Evolutionary conservation across 2,329 filamentous ascomycete genomes (phyloP).

Genomic region (Trichocomaceae sp.): DNA sequence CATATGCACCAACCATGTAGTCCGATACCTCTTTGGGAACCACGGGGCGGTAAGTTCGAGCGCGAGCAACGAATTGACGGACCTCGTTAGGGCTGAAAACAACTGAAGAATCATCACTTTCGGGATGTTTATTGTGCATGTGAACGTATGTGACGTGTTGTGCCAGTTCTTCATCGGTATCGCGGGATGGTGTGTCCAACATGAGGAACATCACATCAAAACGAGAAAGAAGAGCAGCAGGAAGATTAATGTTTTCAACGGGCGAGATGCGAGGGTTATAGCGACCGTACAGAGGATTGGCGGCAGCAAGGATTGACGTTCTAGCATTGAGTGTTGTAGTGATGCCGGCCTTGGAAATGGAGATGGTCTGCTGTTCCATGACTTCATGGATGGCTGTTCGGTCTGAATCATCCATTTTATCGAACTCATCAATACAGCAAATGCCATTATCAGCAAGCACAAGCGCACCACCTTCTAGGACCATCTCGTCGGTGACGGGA

Average conservation of each 20-base stretch:
- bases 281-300: conserved; percentile 93
- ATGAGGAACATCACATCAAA: conserved; percentile 97
- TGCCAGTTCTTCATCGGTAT: conserved; percentile 85
- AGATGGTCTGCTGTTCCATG: conserved; percentile 83
- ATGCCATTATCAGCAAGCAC: conserved; percentile 76
- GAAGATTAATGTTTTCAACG: conserved; percentile 98
- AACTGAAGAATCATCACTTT: conserved; percentile 59
- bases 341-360: conserved; percentile 84
- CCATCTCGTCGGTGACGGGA: conserved; percentile 71
- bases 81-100: conserved; percentile 91
- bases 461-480: conserved; percentile 71
- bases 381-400: conserved; percentile 79
- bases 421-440: conserved; percentile 42
- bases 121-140: conserved; percentile 91
- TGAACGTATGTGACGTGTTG: conserved; percentile 95
- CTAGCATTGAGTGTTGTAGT: conserved; percentile 94
- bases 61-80: conserved; percentile 89
- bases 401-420: conserved; percentile 76
- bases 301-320: conserved; percentile 90
- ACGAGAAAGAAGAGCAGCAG: conserved; percentile 91
- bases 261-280: conserved; percentile 97
- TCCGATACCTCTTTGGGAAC: conserved; percentile 82
- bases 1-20: conserved; percentile 96
- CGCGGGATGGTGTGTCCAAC: conserved; percentile 84
- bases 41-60: conserved; percentile 77